Percentiles rank a stretch among this genome's conserved stretches.
phyloP scores from a whole-genome alignment of 345 rosid species.

The Rhodamnia rubescens region DNA sequence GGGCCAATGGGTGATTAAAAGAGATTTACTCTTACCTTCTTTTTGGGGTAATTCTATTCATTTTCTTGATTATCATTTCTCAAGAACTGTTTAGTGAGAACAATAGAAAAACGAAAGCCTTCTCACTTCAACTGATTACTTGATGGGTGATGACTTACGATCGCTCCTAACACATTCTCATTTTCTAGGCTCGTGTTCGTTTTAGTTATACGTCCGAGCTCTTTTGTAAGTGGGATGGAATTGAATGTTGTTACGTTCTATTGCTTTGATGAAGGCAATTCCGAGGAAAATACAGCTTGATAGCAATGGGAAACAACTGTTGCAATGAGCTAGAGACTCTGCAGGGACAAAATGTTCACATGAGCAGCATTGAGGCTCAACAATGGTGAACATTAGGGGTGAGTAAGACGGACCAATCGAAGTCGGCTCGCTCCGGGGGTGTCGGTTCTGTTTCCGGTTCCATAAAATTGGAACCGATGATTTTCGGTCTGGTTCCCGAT shows the following conservation, averaged over 20 bases:
- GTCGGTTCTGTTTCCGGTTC: too few relatives aligned
- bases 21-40: background rate
- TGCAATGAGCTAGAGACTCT: slow-evolving; percentile 51
- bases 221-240: background rate
- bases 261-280: slow-evolving; percentile 16
- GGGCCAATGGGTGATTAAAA: slow-evolving; percentile 44
- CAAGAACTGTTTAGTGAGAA: too few relatives aligned
- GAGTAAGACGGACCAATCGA: too few relatives aligned
- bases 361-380: slow-evolving; percentile 16
- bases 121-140: too few relatives aligned
- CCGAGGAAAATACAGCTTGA: slow-evolving; percentile 69
- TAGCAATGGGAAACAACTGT: slow-evolving; percentile 36
- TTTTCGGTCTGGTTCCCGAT: too few relatives aligned
- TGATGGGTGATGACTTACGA: too few relatives aligned
- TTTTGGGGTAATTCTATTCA: background rate
- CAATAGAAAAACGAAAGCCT: too few relatives aligned
- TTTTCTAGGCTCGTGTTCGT: too few relatives aligned
- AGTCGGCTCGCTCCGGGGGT: too few relatives aligned
- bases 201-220: background rate
- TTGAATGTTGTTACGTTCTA: background rate
- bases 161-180: too few relatives aligned
- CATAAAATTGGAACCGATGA: too few relatives aligned
- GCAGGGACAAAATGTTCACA: slow-evolving; percentile 15
- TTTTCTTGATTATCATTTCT: background rate
- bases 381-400: slow-evolving; percentile 13